phyloP scores from a whole-genome alignment of 352 stramenopile species.

The Pythium monospermum region DNA sequence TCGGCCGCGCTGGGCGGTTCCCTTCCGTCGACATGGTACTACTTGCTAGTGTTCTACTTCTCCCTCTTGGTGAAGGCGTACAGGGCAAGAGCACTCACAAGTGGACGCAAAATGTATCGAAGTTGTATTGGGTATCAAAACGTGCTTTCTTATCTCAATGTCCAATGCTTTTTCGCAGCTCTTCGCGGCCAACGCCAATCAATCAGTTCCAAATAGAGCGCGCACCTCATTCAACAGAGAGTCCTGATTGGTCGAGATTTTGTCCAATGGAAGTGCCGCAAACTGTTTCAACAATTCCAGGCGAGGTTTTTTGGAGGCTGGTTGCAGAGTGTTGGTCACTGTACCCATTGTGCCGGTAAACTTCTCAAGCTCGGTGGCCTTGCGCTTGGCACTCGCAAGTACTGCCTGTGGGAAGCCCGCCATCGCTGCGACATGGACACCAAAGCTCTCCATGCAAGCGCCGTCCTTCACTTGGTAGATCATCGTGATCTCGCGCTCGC shows the following conservation, averaged over 20 bases:
- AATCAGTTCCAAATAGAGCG: constrained; percentile 35
- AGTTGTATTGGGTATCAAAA: background rate
- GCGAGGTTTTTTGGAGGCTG: constrained; percentile 37
- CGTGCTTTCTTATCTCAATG: background rate
- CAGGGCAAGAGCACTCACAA: background rate
- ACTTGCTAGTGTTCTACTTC: background rate
- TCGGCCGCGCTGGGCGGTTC: constrained; percentile 22
- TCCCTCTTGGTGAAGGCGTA: background rate
- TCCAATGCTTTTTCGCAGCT: constrained; percentile 10
- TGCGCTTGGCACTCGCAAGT: constrained; percentile 91
- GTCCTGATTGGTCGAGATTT: constrained; percentile 44
- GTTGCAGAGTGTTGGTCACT: constrained; percentile 20
- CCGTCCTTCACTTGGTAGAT: constrained; percentile 91
- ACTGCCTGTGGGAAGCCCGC: constrained; percentile 93
- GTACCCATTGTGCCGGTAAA: constrained; percentile 44
- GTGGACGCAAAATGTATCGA: too few species aligned
- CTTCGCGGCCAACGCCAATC: constrained; percentile 24
- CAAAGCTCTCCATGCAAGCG: constrained; percentile 97
- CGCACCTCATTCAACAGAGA: constrained; percentile 28
- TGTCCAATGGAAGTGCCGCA: constrained; percentile 61
- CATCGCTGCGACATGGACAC: constrained; percentile 98
- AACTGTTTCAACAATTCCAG: constrained; percentile 46
- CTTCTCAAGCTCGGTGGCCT: constrained; percentile 93
- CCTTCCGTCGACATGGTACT: constrained; percentile 15
- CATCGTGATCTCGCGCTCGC: constrained; percentile 86